Base-by-base conservation (phyloP, 2,329 filamentous ascomycete species). In the Chrysoporthe austroafricana region DNA sequence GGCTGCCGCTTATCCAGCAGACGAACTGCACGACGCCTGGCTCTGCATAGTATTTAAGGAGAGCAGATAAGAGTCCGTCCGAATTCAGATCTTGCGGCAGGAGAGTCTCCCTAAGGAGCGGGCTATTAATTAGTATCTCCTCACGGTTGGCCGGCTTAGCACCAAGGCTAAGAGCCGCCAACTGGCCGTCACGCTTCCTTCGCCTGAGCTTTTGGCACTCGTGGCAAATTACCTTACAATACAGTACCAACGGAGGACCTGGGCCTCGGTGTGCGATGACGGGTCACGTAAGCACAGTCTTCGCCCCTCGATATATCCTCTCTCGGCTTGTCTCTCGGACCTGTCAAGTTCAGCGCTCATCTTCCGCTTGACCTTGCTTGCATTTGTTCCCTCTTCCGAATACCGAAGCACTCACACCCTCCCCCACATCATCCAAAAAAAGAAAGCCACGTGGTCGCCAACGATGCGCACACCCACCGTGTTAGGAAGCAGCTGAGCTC, bases 221-320 rank as follows among this genome's bases (percentile, higher is more conserved):
- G 57, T 44, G 57, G 57, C 57, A 44, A 44, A 32, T 59, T 44
- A 44, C n/a, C n/a, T 13, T 14, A 34, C 26, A 26, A 26, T 26
- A 26, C 26, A 26, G 26, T 26, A 26, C 57, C 57, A 9, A 18
- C 36, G 18, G 42, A 26, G 13, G n/a, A 14, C n/a, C 14, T 8
- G 9, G 14, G 57, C 36, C 9, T 26, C 26, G 26, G 1, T 58
- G 9, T 59, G 36, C 39, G 18, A 14, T 14, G 21, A 44, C 39
- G n/a, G 50, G 57, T 59, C 57, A 59, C 57, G 57, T 59, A 42
- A 59, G 57, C 36, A 18, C 39, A 16, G 21, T 26, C 8, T 44
- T 7, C 21, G 50, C 6, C 50, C 50, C 14, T 14, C 21, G 48
- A 32, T 54, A 32, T 44, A 32, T 44, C 57, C 18, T 43, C 5